Base-by-base conservation (phyloP, 2,329 filamentous ascomycete genomes). In the Ophiocordyceps sinensis region DNA sequence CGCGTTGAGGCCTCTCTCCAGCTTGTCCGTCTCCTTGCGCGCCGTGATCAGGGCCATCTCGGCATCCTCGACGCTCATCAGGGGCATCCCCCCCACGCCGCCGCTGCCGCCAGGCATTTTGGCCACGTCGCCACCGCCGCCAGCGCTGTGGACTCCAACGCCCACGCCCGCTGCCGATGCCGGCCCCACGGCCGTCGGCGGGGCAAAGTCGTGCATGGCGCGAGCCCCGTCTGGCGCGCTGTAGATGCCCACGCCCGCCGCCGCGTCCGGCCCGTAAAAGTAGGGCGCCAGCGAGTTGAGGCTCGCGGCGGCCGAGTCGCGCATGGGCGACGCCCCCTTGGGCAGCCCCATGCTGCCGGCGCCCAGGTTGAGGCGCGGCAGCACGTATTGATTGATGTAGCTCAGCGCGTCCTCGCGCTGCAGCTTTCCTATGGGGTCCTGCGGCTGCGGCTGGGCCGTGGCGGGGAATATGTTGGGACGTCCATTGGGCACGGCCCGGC, bases 361-460 rank as follows among this genome's bases (percentile, higher is more conserved):
- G 32, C 68, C 68, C 3, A 75, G 61, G 47, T 74, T 75, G 14
- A 77, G 63, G 4, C 71, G 68, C 15, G 77, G 77, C 29, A 81
- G 63, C 2, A 82, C 74, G 47, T 77, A 79, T 56, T 82, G 77
- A 55, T 82, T 81, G 58, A 82, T 79, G 57, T 79, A 81, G 55
- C 70, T 73, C 34, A 82, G 70, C 1, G 75, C 75, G 51, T 80
- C 77, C 49, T 81, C 76, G 12, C 75, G 71, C 55, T 78, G 75
- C 48, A 81, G 75, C 62, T 80, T 80, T 47, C 69, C 70, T 23
- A 79, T 68, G 1, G 76, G 74, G 48, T 81, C 76, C 44, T 70
- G 66, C 1, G 65, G 59, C 42, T 67, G 67, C 6, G 64, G 63
- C 38, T 65, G 64, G 2, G 63, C 53, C 0, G 63, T 61, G 2